phyloP scores from a whole-genome alignment of 2,329 filamentous ascomycete genomes.

The Cytospora paraplurivora region DNA sequence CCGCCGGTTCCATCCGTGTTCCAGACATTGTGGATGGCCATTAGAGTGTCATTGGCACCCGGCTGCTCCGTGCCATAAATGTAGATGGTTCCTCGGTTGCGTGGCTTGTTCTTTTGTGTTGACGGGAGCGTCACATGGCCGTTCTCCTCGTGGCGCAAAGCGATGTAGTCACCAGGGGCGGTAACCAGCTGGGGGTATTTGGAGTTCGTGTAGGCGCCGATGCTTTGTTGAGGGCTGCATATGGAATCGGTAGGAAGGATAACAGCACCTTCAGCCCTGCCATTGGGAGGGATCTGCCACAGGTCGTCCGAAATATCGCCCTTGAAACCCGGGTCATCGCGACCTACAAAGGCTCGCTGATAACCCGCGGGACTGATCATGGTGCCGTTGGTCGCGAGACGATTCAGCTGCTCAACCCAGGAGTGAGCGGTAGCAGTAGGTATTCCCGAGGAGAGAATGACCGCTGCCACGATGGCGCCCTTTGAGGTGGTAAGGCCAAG shows the following conservation, averaged over 20 bases:
- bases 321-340: conserved; percentile 56
- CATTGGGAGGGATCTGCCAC: conserved; percentile 63
- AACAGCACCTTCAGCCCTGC: conserved; percentile 49
- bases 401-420: conserved; percentile 78
- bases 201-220: conserved; percentile 54
- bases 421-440: conserved; percentile 61
- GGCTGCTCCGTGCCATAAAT: conserved; percentile 71
- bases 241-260: conserved; percentile 57
- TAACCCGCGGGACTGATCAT: conserved; percentile 73
- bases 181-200: conserved; percentile 65
- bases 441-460: conserved; percentile 41
- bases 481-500: conserved; percentile 15
- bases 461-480: conserved; percentile 19
- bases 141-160: conserved; percentile 72
- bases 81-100: conserved; percentile 71
- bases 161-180: conserved; percentile 62
- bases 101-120: conserved; percentile 59
- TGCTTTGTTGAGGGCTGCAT: conserved; percentile 65
- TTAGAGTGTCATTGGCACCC: conserved; percentile 44
- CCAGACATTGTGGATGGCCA: conserved; percentile 72
- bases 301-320: conserved; percentile 56
- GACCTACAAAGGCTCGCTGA: conserved; percentile 68
- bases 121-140: conserved; percentile 69
- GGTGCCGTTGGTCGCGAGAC: conserved; percentile 72
- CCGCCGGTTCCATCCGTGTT: conserved; percentile 78